These are phyloP conservation scores for Solioccasus polychromus DNA, from an alignment of 768 basidiomycete genomes.

Conservation along the genomic window DNA sequence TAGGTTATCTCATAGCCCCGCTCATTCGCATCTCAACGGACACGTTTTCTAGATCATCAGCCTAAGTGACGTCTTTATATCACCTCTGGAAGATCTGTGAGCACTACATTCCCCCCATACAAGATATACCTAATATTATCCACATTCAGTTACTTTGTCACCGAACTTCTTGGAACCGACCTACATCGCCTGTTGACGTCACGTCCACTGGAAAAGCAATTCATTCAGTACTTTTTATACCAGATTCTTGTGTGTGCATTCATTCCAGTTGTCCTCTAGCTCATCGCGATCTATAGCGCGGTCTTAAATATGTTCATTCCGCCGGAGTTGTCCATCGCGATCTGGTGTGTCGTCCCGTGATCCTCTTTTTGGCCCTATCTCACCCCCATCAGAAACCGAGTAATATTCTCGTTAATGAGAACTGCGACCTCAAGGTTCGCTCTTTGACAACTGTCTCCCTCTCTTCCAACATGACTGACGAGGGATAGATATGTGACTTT, in stretches of 20 bases:
- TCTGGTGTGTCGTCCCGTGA: conserved; percentile 50
- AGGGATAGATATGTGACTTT: conserved; percentile 90
- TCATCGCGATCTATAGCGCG: conserved; percentile 55
- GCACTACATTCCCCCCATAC: conserved; percentile 27
- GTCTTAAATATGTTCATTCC: conserved; percentile 98
- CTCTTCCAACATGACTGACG: conserved; percentile 2
- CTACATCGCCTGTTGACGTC: conserved; percentile 95
- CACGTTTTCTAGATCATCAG: conserved; percentile 79
- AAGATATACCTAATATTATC: not conserved
- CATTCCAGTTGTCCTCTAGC: not conserved
- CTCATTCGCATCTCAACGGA: conserved; percentile 5
- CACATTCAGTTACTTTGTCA: conserved; percentile 92
- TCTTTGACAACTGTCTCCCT: conserved; percentile 1
- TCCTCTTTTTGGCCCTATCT: not conserved
- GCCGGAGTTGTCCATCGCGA: conserved; percentile 99
- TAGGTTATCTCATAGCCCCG: conserved; percentile 35
- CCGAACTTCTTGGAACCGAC: conserved; percentile 96
- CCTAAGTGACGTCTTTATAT: conserved; percentile 98
- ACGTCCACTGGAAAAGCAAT: conserved; percentile 97
- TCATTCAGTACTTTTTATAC: conserved; percentile 99
- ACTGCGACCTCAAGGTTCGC: conserved; percentile 93
- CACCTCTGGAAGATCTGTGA: conserved; percentile 96
- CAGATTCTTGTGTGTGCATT: conserved; percentile 80
- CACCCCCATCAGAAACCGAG: conserved; percentile 76
- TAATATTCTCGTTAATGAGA: conserved; percentile 99